Base-by-base conservation (phyloP, 2,329 filamentous ascomycete species). In the Epichloe typhina region DNA sequence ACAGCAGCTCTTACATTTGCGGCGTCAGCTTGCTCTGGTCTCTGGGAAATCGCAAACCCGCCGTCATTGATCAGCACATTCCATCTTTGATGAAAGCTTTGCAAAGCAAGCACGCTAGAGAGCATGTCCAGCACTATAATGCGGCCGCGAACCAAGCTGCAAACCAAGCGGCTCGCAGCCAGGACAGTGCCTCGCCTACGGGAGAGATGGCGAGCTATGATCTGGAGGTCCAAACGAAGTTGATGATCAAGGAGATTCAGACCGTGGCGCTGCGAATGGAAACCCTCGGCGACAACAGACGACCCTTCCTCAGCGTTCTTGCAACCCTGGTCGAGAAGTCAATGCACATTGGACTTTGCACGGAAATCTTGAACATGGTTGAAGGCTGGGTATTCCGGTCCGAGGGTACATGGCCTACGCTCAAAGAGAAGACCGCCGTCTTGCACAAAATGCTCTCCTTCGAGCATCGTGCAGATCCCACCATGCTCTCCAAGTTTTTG, bases 361-460 rank as follows among this genome's bases (percentile, higher is more conserved):
- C 88, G 61, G 95, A 95, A 70, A 90, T 98, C 50, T 72, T 99
- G 31, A 82, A 84, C 47, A 91, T 98, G 79, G 91, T 96, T 4
- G 91, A 97, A 64, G 79, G 77, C 35, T 99, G 94, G 94, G 87
- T 98, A 5, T 98, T 99, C 72, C 81, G 88, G 57, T 93, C 88
- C 0, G 90, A 88, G 52, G 93, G 95, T 56, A 93, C 89, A 2
- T 96, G 93, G 77, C 93, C 93, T 0, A 98, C 93, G 0, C 76
- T 98, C 1, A 99, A 99, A 66, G 94, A 98, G 69, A 98, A 98
- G 72, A 97, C 91, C 0, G 94, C 94, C 1, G 93, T 99, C 1
- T 72, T 99, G n/a, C 90, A 95, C 61, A 99, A 98, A 70, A 99
- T 99, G 93, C 72, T 97, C 15, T 83, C 90, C 0, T 98, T 98